Base-by-base conservation (phyloP, 176 grass and related monocot genomes). In the Eragrostis nindensis region DNA sequence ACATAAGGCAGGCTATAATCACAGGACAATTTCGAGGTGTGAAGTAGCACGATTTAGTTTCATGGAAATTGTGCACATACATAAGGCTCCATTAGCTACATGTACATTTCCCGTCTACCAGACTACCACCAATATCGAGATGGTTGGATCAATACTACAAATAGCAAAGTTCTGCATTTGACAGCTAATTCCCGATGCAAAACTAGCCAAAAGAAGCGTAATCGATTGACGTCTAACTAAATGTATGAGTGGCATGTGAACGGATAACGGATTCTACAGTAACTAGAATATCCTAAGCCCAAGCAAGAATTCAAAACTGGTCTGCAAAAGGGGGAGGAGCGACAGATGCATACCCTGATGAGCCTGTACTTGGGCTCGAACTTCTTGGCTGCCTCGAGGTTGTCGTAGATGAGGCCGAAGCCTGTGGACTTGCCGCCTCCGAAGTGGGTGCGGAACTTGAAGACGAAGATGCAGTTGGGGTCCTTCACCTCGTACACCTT, bases 401-500 rank as follows among this genome's bases (percentile, higher is more conserved):
- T 91, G 66, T 98, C 95, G 54, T 98, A 98, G 80, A 98, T 98
- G 76, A 98, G 88, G 3, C 95, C 95, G 57, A 98, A 98, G 0
- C 95, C 92, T 47, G 92, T 98, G 16, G 92, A 98, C 77, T 98
- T 98, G 44, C 95, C 90, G 12, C 95, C 95, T 84, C 95, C 92
- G 74, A 94, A 98, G 73, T 98, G 92, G 38, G 95, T 98, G 74
- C 92, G 90, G 84, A 98, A 98, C 78, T 98, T 94, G 92, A 98
- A 98, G 8, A 98, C 95, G 82, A 98, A 98, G 71, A 98, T 98
- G 76, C 86, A 89, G 90, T 89, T 94, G 18, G 90, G 46, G 55
- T 98, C 90, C 86, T 94, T 94, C 3, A 94, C 92, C 48, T 94
- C 95, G 64, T 93, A 94, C 9, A 92, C 21, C 67, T 85, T 78